Evolutionary conservation across 257 asterid species (phyloP), one percentile per base, ranked within the genome.

Genomic region (Plantago ovata): DNA sequence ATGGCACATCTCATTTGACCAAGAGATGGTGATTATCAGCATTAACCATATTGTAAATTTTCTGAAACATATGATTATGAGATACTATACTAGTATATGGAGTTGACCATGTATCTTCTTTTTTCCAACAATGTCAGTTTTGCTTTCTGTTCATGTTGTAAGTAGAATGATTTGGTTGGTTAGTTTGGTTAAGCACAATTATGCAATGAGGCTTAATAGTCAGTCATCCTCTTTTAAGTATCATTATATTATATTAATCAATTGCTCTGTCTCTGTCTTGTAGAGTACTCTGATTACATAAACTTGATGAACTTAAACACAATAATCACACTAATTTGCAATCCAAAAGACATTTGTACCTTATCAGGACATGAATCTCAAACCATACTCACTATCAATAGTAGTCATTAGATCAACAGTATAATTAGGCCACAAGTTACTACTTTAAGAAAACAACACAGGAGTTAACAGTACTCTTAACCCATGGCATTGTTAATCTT

Each of bases 11-110:
- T 66, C 61, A 60, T 41, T 48, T 53, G 77, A 57, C 72, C 65
- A 52, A 48, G 66, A 63, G 71, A 62, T 52, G 74, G 47, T 68
- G 84, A 77, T 66, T 56, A 39, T 60, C 41, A 74, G 64, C 55
- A 67, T 72, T 79, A 68, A 75, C 68, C 66, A 73, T 73, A 74
- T 71, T 83, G 81, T 80, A 78, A 64, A 80, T 78, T 47, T 20
- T 58, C 56, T 36, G 56, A 51, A 53, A 58, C n/a, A 63, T 63
- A 68, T 71, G 41, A 61, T 68, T 66, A 75, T 68, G 73, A 70
- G 77, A 14, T 64, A n/a, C n/a, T n/a, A 65, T 70, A 45, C 69
- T 73, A 61, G 69, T 59, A 60, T 77, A 59, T 60, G 63, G 53
- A 53, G 51, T 67, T 69, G 50, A 64, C 56, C 55, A 18, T 18